Conservation (phyloP, 345 rosid genomes). For the Salix dunnii region DNA sequence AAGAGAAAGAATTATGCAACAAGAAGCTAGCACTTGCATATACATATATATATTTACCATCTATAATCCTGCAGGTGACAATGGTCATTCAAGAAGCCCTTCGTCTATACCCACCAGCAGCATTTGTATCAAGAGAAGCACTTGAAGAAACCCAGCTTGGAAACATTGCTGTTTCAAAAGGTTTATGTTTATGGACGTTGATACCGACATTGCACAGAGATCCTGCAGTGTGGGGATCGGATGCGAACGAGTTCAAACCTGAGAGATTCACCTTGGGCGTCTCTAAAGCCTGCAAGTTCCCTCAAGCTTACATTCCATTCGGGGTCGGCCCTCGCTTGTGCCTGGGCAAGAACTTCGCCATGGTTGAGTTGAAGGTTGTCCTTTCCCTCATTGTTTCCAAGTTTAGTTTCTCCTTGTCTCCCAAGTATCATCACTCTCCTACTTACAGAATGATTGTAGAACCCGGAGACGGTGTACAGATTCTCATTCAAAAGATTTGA, state of each 20-base stretch:
- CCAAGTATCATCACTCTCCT: slow-evolving; percentile 36
- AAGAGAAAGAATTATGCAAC: too few relatives aligned
- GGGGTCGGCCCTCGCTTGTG: slow-evolving; percentile 29
- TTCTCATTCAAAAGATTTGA: slow-evolving; percentile 32
- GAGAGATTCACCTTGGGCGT: slow-evolving; percentile 26
- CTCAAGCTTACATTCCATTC: slow-evolving; percentile 32
- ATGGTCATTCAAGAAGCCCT: slow-evolving; percentile 21
- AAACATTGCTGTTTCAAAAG: slow-evolving; percentile 13
- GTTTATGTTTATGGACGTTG: slow-evolving; percentile 20
- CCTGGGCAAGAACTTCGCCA: slow-evolving; percentile 29
- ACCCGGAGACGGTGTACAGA: slow-evolving; percentile 64
- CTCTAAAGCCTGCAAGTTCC: slow-evolving; percentile 30
- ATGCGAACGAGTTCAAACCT: slow-evolving; percentile 29
- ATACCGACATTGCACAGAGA: slow-evolving; percentile 19
- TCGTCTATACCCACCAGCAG: slow-evolving; percentile 21
- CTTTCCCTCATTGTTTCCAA: slow-evolving; percentile 25
- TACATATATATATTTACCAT: too few relatives aligned
- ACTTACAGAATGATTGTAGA: slow-evolving; percentile 62
- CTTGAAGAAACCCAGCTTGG: slow-evolving; percentile 15
- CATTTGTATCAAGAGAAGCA: slow-evolving; percentile 21
- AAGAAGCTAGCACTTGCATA: too few relatives aligned
- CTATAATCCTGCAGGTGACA: background rate
- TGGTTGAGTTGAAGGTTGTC: slow-evolving; percentile 28
- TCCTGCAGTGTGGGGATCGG: slow-evolving; percentile 29
- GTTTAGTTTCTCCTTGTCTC: slow-evolving; percentile 26